Conservation (phyloP, 2,329 filamentous ascomycete genomes). For the Cercospora brassicicola region DNA sequence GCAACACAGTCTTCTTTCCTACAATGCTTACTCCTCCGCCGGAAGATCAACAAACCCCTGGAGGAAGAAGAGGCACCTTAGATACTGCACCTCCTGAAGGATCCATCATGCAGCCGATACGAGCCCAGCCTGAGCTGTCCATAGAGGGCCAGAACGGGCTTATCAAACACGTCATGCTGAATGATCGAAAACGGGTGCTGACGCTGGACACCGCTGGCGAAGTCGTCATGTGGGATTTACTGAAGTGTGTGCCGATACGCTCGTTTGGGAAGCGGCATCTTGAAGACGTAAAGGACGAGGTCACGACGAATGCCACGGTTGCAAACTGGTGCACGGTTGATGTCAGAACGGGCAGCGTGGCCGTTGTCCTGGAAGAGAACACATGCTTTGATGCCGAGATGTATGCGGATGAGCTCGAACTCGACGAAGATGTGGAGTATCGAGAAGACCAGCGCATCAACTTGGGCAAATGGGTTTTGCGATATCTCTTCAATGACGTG, state of each 20-base stretch:
- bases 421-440: constrained; percentile 75
- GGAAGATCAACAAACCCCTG: constrained; percentile 37
- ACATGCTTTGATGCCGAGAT: constrained; percentile 97
- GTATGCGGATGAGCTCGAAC: constrained; percentile 83
- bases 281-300: constrained; percentile 82
- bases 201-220: constrained; percentile 95
- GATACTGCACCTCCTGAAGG: constrained; percentile 25
- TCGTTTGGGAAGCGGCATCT: constrained; percentile 94
- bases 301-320: constrained; percentile 86
- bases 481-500: constrained; percentile 85
- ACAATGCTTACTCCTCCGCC: constrained; percentile 46
- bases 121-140: constrained; percentile 49
- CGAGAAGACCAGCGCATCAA: constrained; percentile 95
- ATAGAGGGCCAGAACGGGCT: constrained; percentile 95
- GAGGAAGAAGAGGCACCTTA: constrained; percentile 59
- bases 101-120: constrained; percentile 41
- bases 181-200: constrained; percentile 83
- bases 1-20: constrained; percentile 78
- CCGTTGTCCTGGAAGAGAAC: constrained; percentile 87
- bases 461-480: constrained; percentile 91
- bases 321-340: constrained; percentile 97
- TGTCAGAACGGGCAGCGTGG: constrained; percentile 85
- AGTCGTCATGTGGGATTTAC: constrained; percentile 89
- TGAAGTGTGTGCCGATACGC: constrained; percentile 81
- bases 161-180: constrained; percentile 88